Percentiles rank a stretch among this genome's conserved stretches.
phyloP scores from a whole-genome alignment of 2,329 filamentous ascomycete genomes.

The Sarocladiaceae sp. region DNA sequence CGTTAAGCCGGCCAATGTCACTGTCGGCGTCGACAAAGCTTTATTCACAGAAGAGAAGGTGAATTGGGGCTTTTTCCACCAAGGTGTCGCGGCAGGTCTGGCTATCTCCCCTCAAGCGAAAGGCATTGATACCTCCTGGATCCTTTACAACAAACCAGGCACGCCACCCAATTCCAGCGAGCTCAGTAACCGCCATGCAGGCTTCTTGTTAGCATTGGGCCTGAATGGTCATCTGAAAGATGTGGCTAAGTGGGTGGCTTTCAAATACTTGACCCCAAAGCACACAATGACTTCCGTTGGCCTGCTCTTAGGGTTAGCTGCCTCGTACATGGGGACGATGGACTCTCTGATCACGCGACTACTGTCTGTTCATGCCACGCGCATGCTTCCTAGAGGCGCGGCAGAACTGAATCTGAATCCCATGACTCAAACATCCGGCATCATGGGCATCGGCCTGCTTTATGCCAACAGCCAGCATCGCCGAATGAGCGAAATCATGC shows the following conservation, averaged over 20 bases:
- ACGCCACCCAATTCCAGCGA: slow-evolving; percentile 43
- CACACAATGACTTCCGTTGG: slow-evolving; percentile 99
- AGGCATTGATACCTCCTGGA: slow-evolving; percentile 98
- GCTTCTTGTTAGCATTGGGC: slow-evolving; percentile 83
- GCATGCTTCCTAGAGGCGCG: slow-evolving; percentile 86
- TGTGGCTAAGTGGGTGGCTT: slow-evolving; percentile 95
- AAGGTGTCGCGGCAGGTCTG: slow-evolving; percentile 86
- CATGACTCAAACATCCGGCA: slow-evolving; percentile 87
- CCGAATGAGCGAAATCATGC: slow-evolving; percentile 98
- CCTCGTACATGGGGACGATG: slow-evolving; percentile 95
- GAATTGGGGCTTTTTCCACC: slow-evolving; percentile 97
- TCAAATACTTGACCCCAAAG: slow-evolving; percentile 98
- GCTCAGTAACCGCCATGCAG: slow-evolving; percentile 91
- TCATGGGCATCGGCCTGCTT: slow-evolving; percentile 93
- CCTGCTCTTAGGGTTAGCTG: slow-evolving; percentile 83
- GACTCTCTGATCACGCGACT: slow-evolving; percentile 90
- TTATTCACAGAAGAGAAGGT: slow-evolving; percentile 93
- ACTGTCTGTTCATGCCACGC: slow-evolving; percentile 89
- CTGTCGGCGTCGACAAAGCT: slow-evolving; percentile 83
- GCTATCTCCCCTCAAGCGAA: slow-evolving; percentile 85
- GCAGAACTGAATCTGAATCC: slow-evolving; percentile 92
- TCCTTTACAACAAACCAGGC: slow-evolving; percentile 89
- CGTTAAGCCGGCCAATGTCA: slow-evolving; percentile 87
- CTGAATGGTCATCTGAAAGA: slow-evolving; percentile 92
- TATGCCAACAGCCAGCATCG: slow-evolving; percentile 96